A percentile compares a stretch with the other conserved stretches of the same genome.
Evolutionary conservation across 2,329 filamentous ascomycete species (phyloP).

Genomic region (Plenodomus biglobosus): DNA sequence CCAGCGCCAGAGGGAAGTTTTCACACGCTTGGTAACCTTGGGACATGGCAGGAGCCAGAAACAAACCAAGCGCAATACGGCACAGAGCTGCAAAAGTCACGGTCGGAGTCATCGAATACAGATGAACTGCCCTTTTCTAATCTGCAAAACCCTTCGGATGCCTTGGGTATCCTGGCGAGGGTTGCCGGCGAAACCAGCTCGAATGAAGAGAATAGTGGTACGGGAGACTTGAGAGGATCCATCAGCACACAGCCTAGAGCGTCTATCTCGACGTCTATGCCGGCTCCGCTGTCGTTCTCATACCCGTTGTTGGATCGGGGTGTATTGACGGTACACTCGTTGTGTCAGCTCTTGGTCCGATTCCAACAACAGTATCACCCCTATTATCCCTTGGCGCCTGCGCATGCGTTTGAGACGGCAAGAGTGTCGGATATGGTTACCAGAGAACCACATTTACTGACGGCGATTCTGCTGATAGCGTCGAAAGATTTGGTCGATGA

Average conservation of each 20-base stretch:
- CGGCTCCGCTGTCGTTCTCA: constrained; percentile 42
- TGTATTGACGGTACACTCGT: constrained; percentile 48
- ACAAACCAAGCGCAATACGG: constrained; percentile 19
- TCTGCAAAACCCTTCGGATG: constrained; percentile 54
- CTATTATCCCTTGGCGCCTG: constrained; percentile 68
- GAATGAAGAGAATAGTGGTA: constrained; percentile 24
- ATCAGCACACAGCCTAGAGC: neutral
- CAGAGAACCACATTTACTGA: constrained; percentile 67
- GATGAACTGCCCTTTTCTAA: constrained; percentile 46
- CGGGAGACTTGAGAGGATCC: constrained; percentile 16
- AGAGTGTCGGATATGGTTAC: constrained; percentile 59
- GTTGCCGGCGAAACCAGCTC: constrained; percentile 47
- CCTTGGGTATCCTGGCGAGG: constrained; percentile 51
- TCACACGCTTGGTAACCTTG: constrained; percentile 41
- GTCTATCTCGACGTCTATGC: constrained; percentile 9
- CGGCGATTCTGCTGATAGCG: constrained; percentile 69
- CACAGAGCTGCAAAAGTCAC: constrained; percentile 27
- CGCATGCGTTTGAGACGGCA: constrained; percentile 58
- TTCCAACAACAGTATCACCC: constrained; percentile 69
- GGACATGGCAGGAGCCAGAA: constrained; percentile 38
- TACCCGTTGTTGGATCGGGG: constrained; percentile 49
- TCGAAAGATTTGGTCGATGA: constrained; percentile 70
- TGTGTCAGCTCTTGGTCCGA: constrained; percentile 57
- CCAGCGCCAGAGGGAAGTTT: constrained; percentile 41
- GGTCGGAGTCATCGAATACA: constrained; percentile 35